Base-by-base conservation (phyloP, 2,329 filamentous ascomycete species). In the Colletotrichum echinochloae region DNA sequence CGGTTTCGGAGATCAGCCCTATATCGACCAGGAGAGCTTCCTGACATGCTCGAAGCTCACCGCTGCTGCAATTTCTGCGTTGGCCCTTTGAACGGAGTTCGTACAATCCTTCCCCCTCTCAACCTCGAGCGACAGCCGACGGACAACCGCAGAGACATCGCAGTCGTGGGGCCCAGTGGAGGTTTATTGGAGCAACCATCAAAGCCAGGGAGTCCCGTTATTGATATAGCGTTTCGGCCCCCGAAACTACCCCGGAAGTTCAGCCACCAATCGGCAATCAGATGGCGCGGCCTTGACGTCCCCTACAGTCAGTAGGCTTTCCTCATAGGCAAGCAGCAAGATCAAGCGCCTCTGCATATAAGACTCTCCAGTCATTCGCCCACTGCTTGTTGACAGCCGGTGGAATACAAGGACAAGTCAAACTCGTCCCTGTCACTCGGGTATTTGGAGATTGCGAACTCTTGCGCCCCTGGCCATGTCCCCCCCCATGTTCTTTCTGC, bases 91-190 rank as follows among this genome's bases (percentile, higher is more conserved):
- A 23, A 9, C 30, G 12, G 16, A 44, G 20, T 5, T 35, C 20
- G 20, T 48, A 8, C 5, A 14, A 23, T 14, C n/a, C n/a, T 48
- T n/a, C 33, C 41, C 44, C 3, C 46, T 23, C 23, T 61, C 2
- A 16, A 26, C 20, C 14, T 61, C 30, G 11, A 51, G 46, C 59
- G 59, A 61, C 33, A 49, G 59, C 44, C 51, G 64, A 67, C 67
- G 64, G 67, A 70, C n/a, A 67, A 57, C 67, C 67, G 64, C 57
- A 26, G 44, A 44, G 67, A 56, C 63, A 62, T 70, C 57, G 44
- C 44, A 46, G 46, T 39, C 62, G 41, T 55, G 16, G 30, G 51
- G 30, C 41, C 37, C 52, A 23, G 41, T 23, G 44, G 51, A 65
- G 63, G 63, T 67, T 67, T 62, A 44, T 65, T 57, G 67, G 67